Evolutionary conservation across 305 asterid species (phyloP).

Genomic region (Fraxinus latifolia): DNA sequence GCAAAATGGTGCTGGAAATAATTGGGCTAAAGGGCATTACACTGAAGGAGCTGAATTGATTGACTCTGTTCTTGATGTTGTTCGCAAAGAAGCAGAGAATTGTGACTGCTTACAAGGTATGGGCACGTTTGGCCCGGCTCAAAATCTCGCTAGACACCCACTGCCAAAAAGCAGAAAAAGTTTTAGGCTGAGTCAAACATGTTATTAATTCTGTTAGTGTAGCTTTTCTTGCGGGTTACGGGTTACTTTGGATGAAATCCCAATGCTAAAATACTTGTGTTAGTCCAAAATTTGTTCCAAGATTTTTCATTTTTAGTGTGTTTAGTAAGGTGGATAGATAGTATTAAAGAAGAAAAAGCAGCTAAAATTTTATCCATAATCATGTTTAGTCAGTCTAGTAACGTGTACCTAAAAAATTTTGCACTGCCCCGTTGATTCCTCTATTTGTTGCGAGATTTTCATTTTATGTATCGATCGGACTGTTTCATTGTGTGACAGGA

Average conservation of each 20-base stretch:
- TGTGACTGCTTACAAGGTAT: constrained; percentile 65
- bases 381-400: background rate
- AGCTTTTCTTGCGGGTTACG: background rate
- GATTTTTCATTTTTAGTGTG: background rate
- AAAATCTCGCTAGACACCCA: background rate
- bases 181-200: background rate
- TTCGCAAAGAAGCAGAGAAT: constrained; percentile 62
- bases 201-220: background rate
- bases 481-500: constrained; percentile 18
- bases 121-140: background rate
- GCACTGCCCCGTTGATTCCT: background rate
- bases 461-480: background rate
- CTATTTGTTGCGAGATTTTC: background rate
- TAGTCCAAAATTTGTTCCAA: background rate
- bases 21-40: constrained; percentile 65
- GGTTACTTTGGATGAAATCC: background rate
- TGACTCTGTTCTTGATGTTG: constrained; percentile 64
- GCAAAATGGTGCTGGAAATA: constrained; percentile 59
- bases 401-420: too few species aligned
- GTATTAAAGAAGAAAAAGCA: background rate
- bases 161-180: background rate
- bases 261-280: background rate
- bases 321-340: background rate
- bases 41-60: constrained; percentile 63
- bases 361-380: background rate